Percentiles rank a stretch among this genome's conserved stretches.
These are phyloP conservation scores for Penicillium malachiteum DNA, from an alignment of 495 filamentous ascomycete genomes.

Conservation along the genomic window DNA sequence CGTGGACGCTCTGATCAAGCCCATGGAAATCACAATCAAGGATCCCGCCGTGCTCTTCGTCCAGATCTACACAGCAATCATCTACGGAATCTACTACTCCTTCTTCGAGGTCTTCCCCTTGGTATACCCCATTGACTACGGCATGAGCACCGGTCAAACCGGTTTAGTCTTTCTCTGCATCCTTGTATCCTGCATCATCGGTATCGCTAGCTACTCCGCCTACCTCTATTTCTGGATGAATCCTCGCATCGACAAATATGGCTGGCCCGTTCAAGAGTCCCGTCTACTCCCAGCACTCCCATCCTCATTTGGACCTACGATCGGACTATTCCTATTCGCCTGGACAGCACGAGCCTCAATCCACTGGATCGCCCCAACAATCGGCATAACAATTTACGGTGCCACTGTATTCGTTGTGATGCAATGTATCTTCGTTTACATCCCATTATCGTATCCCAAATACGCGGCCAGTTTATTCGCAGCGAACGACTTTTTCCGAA, in stretches of 20 bases:
- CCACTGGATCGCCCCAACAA: constrained; percentile 61
- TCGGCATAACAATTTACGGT: constrained; percentile 59
- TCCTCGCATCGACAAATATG: constrained; percentile 45
- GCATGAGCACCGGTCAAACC: constrained; percentile 58
- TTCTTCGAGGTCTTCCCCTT: constrained; percentile 76
- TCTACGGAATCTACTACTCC: constrained; percentile 67
- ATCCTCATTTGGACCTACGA: constrained; percentile 51
- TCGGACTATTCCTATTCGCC: constrained; percentile 63
- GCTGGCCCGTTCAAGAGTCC: constrained; percentile 50
- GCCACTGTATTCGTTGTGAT: constrained; percentile 50
- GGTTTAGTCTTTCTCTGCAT: constrained; percentile 67
- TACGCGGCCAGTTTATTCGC: constrained; percentile 64
- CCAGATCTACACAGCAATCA: constrained; percentile 60
- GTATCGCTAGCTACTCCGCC: constrained; percentile 48
- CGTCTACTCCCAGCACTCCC: constrained; percentile 56
- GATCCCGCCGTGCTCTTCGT: constrained; percentile 64
- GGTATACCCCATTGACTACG: constrained; percentile 64
- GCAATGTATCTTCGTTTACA: constrained; percentile 66
- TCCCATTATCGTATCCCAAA: constrained; percentile 59
- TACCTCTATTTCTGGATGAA: constrained; percentile 55
- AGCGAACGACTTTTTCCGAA: constrained; percentile 59
- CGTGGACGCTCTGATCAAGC: constrained; percentile 60
- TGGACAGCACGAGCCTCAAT: constrained; percentile 56
- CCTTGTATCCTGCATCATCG: constrained; percentile 55
- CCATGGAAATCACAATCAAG: constrained; percentile 60